Conservation (phyloP, 2,329 filamentous ascomycete species). For the Phyllosticta citriasiana region DNA sequence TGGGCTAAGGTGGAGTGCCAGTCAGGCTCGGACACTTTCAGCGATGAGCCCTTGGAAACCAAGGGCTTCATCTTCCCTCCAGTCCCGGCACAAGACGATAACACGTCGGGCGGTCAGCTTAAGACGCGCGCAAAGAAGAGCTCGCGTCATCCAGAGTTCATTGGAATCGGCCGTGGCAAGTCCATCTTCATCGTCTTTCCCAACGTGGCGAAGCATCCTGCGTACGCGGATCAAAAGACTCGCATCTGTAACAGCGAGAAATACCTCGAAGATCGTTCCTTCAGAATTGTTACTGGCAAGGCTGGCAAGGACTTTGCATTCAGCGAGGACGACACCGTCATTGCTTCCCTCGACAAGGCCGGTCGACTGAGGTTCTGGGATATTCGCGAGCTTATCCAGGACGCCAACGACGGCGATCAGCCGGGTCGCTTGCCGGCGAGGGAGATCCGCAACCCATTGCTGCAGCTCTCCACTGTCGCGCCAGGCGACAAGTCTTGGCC, state of each 20-base stretch:
- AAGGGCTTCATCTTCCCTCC: conserved; percentile 86
- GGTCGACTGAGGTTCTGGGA: conserved; percentile 98
- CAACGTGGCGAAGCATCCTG: conserved; percentile 40
- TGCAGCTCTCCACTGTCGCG: conserved; percentile 77
- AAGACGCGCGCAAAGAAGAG: conserved; percentile 93
- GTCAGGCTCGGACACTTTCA: conserved; percentile 65
- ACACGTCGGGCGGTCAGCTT: conserved; percentile 80
- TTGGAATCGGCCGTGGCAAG: conserved; percentile 91
- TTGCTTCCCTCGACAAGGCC: conserved; percentile 93
- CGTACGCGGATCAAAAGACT: conserved; percentile 42
- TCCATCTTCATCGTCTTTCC: conserved; percentile 81
- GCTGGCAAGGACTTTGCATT: conserved; percentile 97
- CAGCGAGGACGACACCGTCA: conserved; percentile 88
- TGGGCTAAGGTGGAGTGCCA: conserved; percentile 62
- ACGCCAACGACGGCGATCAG: conserved; percentile 32
- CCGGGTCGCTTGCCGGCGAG: conserved; percentile 32
- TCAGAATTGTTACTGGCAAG: conserved; percentile 95
- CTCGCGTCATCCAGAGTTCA: conserved; percentile 81
- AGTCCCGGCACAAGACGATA: conserved; percentile 75
- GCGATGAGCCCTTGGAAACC: conserved; percentile 68
- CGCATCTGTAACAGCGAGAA: conserved; percentile 73
- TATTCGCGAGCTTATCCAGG: conserved; percentile 57
- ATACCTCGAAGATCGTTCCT: conserved; percentile 73
- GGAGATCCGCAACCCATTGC: conserved; percentile 75
- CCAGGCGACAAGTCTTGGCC: conserved; percentile 93